Conservation (phyloP, 331 rosid species). For the Cucumis variabilis region DNA sequence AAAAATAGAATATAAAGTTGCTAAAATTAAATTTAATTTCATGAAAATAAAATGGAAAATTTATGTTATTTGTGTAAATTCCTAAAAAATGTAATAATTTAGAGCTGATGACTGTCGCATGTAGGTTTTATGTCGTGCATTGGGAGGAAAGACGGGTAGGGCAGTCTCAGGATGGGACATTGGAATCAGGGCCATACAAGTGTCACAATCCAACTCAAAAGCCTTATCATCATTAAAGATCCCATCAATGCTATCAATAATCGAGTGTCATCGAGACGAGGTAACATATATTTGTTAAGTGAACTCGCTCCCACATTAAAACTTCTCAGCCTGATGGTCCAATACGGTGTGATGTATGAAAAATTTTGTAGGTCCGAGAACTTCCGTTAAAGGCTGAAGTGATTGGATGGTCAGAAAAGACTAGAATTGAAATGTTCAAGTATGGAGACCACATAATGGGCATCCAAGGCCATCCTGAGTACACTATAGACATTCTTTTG, state of each 20-base stretch:
- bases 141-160: constrained; percentile 86
- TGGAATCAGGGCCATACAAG: constrained; percentile 59
- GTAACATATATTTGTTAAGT: constrained; percentile 35
- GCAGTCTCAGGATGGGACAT: constrained; percentile 89
- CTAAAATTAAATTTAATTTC: too few relatives aligned
- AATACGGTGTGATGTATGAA: background rate
- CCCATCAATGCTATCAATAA: constrained; percentile 65
- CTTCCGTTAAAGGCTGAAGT: constrained; percentile 78
- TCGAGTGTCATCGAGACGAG: constrained; percentile 88
- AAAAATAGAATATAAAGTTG: too few relatives aligned
- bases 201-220: constrained; percentile 50
- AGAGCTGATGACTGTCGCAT: background rate
- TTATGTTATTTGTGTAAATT: background rate
- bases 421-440: constrained; percentile 72
- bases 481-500: constrained; percentile 66
- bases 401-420: constrained; percentile 84
- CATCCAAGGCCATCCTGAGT: constrained; percentile 97
- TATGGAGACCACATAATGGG: constrained; percentile 83
- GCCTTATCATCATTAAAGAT: constrained; percentile 52
- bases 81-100: too few relatives aligned
- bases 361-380: constrained; percentile 56
- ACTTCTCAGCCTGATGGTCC: background rate
- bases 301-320: background rate
- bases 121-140: constrained; percentile 76
- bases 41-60: too few relatives aligned